phyloP scores from a whole-genome alignment of 2,329 filamentous ascomycete genomes.

The Teratosphaeria nubilosa region DNA sequence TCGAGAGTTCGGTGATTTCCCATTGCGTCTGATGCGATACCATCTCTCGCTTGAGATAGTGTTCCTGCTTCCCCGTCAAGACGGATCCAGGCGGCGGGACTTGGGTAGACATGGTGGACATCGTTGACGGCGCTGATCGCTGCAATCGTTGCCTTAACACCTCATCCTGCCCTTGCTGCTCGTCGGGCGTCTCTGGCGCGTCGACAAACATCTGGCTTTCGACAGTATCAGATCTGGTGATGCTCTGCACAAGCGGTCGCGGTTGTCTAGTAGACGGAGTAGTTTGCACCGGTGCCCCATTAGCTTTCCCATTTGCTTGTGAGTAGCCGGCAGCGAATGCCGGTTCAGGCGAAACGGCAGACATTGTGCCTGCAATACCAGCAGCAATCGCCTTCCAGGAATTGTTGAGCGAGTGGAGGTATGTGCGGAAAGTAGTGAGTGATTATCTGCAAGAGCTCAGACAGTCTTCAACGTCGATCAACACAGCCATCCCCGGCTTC shows the following conservation, averaged over 20 bases:
- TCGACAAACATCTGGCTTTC: slow-evolving; percentile 22
- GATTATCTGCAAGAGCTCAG: not conserved
- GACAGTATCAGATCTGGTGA: slow-evolving; percentile 15
- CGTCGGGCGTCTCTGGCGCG: slow-evolving; percentile 14
- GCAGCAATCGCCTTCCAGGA: not conserved
- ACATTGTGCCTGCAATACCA: not conserved
- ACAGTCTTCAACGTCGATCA: not conserved
- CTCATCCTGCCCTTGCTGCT: slow-evolving; percentile 2
- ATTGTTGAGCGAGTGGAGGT: not conserved
- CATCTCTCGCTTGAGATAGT: slow-evolving; percentile 95
- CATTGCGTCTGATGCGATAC: slow-evolving; percentile 78
- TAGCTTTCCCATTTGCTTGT: slow-evolving; percentile 1
- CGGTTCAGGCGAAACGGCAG: not conserved
- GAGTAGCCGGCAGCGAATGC: not conserved
- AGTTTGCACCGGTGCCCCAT: slow-evolving; percentile 4
- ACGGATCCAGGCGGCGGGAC: slow-evolving; percentile 47
- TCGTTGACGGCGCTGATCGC: slow-evolving; percentile 16
- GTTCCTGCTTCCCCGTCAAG: slow-evolving; percentile 93
- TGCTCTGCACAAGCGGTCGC: not conserved
- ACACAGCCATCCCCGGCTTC: not conserved
- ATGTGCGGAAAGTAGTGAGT: not conserved
- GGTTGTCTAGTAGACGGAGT: not conserved
- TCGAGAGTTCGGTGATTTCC: slow-evolving; percentile 89
- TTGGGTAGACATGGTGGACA: slow-evolving; percentile 28
- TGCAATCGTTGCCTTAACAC: slow-evolving; percentile 12